Evolutionary conservation across 2,329 filamentous ascomycete genomes (phyloP).

Genomic region (Didymosphaeria variabile): DNA sequence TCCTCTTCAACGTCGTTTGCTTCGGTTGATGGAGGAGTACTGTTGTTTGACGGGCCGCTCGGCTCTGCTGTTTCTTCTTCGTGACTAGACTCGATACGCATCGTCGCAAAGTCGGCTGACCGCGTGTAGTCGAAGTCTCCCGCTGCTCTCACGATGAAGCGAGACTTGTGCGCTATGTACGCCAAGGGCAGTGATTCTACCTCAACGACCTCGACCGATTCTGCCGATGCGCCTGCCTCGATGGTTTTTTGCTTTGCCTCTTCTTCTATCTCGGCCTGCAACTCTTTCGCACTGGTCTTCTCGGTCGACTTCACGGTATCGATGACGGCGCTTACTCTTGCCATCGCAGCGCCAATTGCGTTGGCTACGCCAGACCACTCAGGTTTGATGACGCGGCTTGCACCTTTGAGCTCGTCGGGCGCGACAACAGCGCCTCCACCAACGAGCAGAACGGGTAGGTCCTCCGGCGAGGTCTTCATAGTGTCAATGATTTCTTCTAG

Average conservation of each 20-base stretch:
- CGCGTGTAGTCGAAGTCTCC: slow-evolving; percentile 57
- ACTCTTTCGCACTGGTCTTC: slow-evolving; percentile 41
- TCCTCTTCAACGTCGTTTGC: slow-evolving; percentile 29
- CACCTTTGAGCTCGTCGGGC: slow-evolving; percentile 64
- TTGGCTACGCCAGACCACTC: slow-evolving; percentile 69
- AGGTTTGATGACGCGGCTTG: slow-evolving; percentile 65
- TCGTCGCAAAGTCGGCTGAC: slow-evolving; percentile 37
- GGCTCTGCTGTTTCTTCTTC: slow-evolving; percentile 22
- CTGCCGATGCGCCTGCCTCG: slow-evolving; percentile 47
- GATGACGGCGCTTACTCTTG: slow-evolving; percentile 62
- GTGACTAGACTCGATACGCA: slow-evolving; percentile 32
- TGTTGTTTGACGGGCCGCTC: slow-evolving; percentile 15
- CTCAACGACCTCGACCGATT: slow-evolving; percentile 44
- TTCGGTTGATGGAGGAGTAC: slow-evolving; percentile 27
- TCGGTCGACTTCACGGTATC: slow-evolving; percentile 52
- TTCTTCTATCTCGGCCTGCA: slow-evolving; percentile 49
- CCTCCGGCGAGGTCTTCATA: slow-evolving; percentile 70
- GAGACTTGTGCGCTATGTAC: slow-evolving; percentile 61
- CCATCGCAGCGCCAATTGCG: slow-evolving; percentile 71
- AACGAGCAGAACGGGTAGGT: slow-evolving; percentile 68
- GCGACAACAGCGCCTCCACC: slow-evolving; percentile 70
- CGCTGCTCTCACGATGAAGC: slow-evolving; percentile 64
- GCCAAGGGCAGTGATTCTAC: slow-evolving; percentile 63
- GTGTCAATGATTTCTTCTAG: slow-evolving; percentile 67
- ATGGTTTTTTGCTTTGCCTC: slow-evolving; percentile 51